A percentile compares a stretch with the other conserved stretches of the same genome.
These are phyloP conservation scores for Hypoxylon trugodes DNA, from an alignment of 495 filamentous ascomycete genomes.

Conservation along the genomic window DNA sequence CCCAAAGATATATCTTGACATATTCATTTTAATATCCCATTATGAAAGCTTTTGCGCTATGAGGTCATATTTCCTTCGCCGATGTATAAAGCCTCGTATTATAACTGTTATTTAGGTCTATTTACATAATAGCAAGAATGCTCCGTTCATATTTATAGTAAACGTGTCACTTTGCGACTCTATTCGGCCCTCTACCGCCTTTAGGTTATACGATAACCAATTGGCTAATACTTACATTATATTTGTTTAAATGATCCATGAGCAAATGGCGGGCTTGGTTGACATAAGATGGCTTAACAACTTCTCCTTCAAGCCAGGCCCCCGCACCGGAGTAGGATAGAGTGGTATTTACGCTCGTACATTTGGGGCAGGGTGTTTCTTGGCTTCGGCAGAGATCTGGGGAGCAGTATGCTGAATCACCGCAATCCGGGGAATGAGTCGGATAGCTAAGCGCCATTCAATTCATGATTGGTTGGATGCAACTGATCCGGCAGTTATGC, in stretches of 20 bases:
- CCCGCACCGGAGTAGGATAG: slow-evolving; percentile 40
- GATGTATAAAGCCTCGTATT: background rate
- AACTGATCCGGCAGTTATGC: slow-evolving; percentile 22
- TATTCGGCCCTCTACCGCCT: background rate
- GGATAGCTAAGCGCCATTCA: slow-evolving; percentile 24
- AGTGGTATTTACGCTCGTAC: slow-evolving; percentile 26
- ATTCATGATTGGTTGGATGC: slow-evolving; percentile 14
- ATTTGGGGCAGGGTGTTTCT: slow-evolving; percentile 23
- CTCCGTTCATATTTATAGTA: background rate
- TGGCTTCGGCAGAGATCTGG: slow-evolving; percentile 35
- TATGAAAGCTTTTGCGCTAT: too few species aligned
- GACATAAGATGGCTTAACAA: slow-evolving; percentile 16
- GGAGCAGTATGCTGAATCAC: slow-evolving; percentile 4
- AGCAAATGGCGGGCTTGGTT: slow-evolving; percentile 1
- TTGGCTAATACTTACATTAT: slow-evolving; percentile 26
- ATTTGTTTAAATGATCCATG: slow-evolving; percentile 22
- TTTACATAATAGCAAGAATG: slow-evolving; percentile 11
- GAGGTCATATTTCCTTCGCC: too few species aligned
- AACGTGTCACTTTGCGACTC: background rate
- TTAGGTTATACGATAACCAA: slow-evolving; percentile 9
- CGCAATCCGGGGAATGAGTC: slow-evolving; percentile 4
- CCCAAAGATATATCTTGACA: too few species aligned
- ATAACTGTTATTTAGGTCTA: background rate
- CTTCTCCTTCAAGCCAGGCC: slow-evolving; percentile 34
- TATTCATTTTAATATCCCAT: too few species aligned